These are phyloP conservation scores for Pestalotiopsis sp. DNA, from an alignment of 2,329 filamentous ascomycete species.

Conservation along the genomic window DNA sequence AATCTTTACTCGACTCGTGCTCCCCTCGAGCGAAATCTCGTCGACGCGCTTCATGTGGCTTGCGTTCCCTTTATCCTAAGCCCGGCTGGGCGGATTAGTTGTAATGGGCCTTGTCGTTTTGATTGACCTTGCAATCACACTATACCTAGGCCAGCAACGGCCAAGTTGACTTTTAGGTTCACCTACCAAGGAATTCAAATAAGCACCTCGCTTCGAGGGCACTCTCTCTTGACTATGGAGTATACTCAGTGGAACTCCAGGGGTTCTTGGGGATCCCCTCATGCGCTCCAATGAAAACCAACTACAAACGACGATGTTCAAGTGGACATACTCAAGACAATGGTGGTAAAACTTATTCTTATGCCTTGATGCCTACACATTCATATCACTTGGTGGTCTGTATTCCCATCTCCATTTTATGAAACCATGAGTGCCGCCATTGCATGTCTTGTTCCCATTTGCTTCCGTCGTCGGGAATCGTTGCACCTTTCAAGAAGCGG, in stretches of 20 bases:
- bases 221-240: not conserved
- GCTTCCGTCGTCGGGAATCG: too few species aligned
- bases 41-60: not conserved
- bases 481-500: too few species aligned
- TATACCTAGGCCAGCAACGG: not conserved
- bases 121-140: not conserved
- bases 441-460: too few species aligned
- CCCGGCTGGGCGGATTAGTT: not conserved
- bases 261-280: not conserved
- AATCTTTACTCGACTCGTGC: not conserved
- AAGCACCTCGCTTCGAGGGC: not conserved
- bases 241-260: not conserved
- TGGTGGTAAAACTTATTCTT: not conserved
- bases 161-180: not conserved
- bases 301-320: not conserved
- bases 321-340: not conserved
- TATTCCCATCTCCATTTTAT: not conserved
- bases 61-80: not conserved
- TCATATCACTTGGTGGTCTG: not conserved
- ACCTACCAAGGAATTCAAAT: not conserved
- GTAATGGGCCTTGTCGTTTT: not conserved
- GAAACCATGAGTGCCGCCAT: too few species aligned
- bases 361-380: not conserved
- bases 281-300: conserved; percentile 5
- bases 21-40: not conserved